Conservation (phyloP, 495 filamentous ascomycete species). For the Sphaerosporella brunnea region DNA sequence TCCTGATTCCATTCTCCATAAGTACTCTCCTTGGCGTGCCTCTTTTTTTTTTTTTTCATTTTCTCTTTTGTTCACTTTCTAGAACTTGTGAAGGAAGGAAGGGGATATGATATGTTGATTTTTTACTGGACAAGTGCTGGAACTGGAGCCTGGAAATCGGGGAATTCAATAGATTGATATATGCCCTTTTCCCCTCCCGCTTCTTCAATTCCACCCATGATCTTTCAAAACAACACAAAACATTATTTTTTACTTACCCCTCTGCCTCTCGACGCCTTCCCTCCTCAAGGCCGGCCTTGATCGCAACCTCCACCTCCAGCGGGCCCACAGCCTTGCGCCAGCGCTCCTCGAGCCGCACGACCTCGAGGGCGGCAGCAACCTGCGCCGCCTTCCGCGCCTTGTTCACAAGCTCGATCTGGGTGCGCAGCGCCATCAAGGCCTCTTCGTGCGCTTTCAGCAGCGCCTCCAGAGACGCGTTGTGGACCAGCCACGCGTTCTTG, state of each 20-base stretch:
- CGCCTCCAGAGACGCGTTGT: slow-evolving; percentile 60
- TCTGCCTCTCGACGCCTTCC: slow-evolving; percentile 39
- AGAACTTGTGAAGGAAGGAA: too few relatives aligned
- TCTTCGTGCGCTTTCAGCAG: slow-evolving; percentile 54
- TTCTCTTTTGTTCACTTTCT: too few relatives aligned
- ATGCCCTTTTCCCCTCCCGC: too few relatives aligned
- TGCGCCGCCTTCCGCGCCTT: slow-evolving; percentile 52
- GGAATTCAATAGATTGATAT: too few relatives aligned
- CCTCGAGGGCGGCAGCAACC: slow-evolving; percentile 47
- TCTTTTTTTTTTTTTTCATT: too few relatives aligned
- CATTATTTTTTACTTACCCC: too few relatives aligned
- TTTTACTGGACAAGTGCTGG: too few relatives aligned
- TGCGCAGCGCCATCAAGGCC: slow-evolving; percentile 48
- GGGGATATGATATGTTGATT: too few relatives aligned
- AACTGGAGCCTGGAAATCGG: too few relatives aligned
- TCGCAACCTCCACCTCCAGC: slow-evolving; percentile 58
- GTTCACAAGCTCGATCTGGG: slow-evolving; percentile 51
- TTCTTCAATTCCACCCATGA: too few relatives aligned
- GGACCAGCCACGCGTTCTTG: slow-evolving; percentile 79
- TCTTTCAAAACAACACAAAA: too few relatives aligned
- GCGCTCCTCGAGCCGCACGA: slow-evolving; percentile 48
- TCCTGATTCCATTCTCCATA: slow-evolving; percentile 2
- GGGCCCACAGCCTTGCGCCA: slow-evolving; percentile 60
- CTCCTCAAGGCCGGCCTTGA: slow-evolving; percentile 48
- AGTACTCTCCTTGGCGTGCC: too few relatives aligned